Conservation (phyloP, 1,284 basidiomycete genomes). For the Sanguinoderma infundibulare region DNA sequence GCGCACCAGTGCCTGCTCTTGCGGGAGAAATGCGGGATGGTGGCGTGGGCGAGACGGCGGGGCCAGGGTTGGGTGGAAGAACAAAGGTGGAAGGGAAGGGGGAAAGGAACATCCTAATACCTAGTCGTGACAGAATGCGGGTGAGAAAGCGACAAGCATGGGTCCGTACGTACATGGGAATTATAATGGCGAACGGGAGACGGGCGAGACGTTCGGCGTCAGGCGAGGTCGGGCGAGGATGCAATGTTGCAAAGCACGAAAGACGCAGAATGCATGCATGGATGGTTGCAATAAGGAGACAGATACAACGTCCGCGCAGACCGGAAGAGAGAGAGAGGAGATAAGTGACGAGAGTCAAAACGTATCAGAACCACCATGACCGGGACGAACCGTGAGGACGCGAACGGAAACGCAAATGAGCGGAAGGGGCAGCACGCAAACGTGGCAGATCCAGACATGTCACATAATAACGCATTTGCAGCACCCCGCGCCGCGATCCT, state of each 20-base stretch:
- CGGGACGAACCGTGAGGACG: background rate
- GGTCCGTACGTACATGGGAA: background rate
- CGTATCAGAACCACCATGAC: background rate
- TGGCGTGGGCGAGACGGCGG: background rate
- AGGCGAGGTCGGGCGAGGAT: background rate
- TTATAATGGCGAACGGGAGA: background rate
- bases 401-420: background rate
- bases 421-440: background rate
- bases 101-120: conserved; percentile 15
- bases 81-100: background rate
- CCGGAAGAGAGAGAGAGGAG: background rate
- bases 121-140: conserved; percentile 20
- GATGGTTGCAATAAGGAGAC: background rate
- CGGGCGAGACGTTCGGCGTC: background rate
- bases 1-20: background rate
- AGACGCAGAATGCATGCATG: background rate
- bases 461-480: conserved; percentile 46
- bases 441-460: conserved; percentile 22
- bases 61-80: background rate
- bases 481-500: conserved; percentile 36
- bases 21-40: background rate
- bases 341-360: background rate
- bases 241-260: conserved; percentile 5
- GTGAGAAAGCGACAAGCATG: conserved; percentile 14
- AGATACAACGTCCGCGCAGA: background rate